A percentile compares a stretch with the other conserved stretches of the same genome.
Evolutionary conservation across 1,284 basidiomycete genomes (phyloP).

Genomic region (Pterulicium gracile): DNA sequence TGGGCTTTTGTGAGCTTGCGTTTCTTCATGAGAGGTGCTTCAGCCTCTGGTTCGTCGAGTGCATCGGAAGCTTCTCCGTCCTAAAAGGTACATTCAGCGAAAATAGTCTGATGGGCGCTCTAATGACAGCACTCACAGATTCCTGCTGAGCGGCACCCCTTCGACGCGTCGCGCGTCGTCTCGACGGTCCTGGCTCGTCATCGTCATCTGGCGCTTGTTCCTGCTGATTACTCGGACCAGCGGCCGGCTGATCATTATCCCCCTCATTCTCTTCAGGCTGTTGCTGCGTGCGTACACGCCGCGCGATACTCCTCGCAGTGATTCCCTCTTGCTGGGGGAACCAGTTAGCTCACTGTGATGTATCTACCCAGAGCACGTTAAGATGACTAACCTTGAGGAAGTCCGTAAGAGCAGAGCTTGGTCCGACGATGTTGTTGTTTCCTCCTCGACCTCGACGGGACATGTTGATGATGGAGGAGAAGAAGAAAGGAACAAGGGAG

Average conservation of each 20-base stretch:
- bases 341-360: neutral
- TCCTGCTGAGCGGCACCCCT: no score
- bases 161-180: neutral
- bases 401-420: neutral
- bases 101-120: no score
- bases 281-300: neutral
- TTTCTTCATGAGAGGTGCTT: conserved; percentile 23
- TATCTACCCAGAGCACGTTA: neutral
- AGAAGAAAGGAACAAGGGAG: no score
- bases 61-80: neutral
- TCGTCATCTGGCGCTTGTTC: neutral
- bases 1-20: conserved; percentile 29
- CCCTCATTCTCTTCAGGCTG: neutral
- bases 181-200: neutral
- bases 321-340: neutral
- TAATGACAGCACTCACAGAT: no score
- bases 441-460: no score
- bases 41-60: conserved; percentile 21
- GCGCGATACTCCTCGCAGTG: neutral
- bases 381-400: neutral
- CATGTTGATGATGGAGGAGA: no score
- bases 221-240: neutral
- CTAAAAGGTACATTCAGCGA: no score
- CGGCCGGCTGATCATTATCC: neutral
- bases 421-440: neutral